Evolutionary conservation across 306 rosid genomes (phyloP).

Genomic region (Cicer chorassanicum): DNA sequence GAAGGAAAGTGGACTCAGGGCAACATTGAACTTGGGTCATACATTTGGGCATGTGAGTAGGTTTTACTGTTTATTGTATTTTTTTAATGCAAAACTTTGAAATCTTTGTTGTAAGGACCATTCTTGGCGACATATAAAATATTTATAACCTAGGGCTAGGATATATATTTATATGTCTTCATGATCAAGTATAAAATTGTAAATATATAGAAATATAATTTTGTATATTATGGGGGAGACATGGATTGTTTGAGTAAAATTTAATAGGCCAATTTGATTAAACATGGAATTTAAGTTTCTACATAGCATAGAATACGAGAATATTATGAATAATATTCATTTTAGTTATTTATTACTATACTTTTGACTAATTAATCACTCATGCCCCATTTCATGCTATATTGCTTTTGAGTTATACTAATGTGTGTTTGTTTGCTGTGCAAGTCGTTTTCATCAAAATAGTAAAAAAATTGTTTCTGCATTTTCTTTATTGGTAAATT

Average conservation of each 20-base stretch:
- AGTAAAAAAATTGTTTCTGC: constrained; percentile 14
- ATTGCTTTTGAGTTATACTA: background rate
- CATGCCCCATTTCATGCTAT: constrained; percentile 25
- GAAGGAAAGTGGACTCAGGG: constrained; percentile 96
- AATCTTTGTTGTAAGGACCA: constrained; percentile 7
- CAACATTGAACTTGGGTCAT: constrained; percentile 94
- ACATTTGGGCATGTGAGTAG: constrained; percentile 93
- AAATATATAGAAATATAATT: background rate
- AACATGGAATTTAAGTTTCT: constrained; percentile 25
- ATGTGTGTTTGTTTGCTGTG: constrained; percentile 22
- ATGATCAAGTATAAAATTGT: background rate
- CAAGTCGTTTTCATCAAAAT: constrained; percentile 7
- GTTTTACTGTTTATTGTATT: constrained; percentile 36
- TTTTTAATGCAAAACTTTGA: constrained; percentile 34
- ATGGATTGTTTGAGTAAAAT: constrained; percentile 14
- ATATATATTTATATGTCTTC: constrained; percentile 14
- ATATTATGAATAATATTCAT: constrained; percentile 1
- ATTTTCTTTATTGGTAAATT: constrained; percentile 20
- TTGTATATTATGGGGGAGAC: constrained; percentile 3
- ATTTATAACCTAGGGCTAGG: constrained; percentile 8
- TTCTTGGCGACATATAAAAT: constrained; percentile 3
- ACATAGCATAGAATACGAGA: constrained; percentile 11
- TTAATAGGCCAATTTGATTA: constrained; percentile 12
- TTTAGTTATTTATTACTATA: background rate
- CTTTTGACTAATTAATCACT: background rate